Conservation (phyloP, 306 rosid species). For the Glycine tomentella region DNA sequence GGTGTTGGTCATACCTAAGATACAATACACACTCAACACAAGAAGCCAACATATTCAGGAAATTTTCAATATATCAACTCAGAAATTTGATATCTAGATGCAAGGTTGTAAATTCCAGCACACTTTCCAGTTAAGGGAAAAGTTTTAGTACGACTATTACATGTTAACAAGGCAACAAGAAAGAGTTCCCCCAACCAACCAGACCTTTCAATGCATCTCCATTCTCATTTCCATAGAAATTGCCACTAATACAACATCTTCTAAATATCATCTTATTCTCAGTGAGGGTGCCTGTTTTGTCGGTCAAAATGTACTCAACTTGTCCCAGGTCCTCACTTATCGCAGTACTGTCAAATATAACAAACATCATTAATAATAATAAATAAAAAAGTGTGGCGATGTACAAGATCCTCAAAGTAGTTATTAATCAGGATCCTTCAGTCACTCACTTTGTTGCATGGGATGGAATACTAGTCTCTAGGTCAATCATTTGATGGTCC, state of each 20-base stretch:
- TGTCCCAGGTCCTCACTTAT: conserved; percentile 99
- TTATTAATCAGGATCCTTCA: conserved; percentile 37
- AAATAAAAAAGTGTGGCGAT: conserved; percentile 3
- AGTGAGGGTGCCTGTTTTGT: conserved; percentile 97
- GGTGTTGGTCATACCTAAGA: no score
- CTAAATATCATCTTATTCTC: conserved; percentile 97
- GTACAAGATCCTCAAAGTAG: conserved; percentile 31
- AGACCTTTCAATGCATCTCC: conserved; percentile 97
- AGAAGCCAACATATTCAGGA: conserved; percentile 29
- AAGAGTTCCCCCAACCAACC: conserved; percentile 50
- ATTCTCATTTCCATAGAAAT: conserved; percentile 86
- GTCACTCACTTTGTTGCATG: conserved; percentile 94
- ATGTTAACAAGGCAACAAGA: conserved; percentile 42
- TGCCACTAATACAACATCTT: conserved; percentile 88
- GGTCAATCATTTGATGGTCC: conserved; percentile 89
- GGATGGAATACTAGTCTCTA: conserved; percentile 82
- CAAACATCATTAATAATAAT: conserved; percentile 56
- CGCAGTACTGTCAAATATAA: conserved; percentile 95
- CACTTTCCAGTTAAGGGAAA: no score
- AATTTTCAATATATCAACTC: conserved; percentile 13
- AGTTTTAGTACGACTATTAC: background rate
- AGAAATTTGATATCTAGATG: conserved; percentile 37
- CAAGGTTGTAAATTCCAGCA: background rate
- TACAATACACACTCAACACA: conserved; percentile 24
- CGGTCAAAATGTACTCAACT: conserved; percentile 98